phyloP scores from a whole-genome alignment of 179 eudicot genomes.

The Pouteria campechiana region DNA sequence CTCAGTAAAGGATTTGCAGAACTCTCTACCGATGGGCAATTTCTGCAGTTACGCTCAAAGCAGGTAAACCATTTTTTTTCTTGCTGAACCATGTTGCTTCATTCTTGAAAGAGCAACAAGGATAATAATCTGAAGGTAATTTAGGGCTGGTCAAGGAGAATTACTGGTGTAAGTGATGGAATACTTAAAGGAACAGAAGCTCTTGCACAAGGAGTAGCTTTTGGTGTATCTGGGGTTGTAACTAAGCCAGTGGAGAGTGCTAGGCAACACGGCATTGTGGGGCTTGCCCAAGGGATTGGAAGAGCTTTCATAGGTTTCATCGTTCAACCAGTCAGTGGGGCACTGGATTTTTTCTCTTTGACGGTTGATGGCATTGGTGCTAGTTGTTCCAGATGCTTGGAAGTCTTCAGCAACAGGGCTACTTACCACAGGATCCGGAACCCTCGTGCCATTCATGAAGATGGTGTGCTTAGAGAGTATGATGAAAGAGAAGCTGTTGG shows the following conservation, averaged over 20 bases:
- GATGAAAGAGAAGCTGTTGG: constrained; percentile 86
- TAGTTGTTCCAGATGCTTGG: constrained; percentile 91
- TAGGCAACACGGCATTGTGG: constrained; percentile 86
- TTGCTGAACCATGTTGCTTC: background rate
- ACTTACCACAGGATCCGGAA: constrained; percentile 68
- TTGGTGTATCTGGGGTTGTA: constrained; percentile 93
- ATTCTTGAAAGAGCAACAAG: no score
- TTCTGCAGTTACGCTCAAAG: constrained; percentile 86
- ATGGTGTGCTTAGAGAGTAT: constrained; percentile 73
- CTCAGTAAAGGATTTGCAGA: constrained; percentile 97
- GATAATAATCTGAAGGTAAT: no score
- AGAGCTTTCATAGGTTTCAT: constrained; percentile 81
- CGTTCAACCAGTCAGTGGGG: constrained; percentile 98
- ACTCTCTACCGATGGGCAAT: constrained; percentile 98
- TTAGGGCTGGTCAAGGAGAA: constrained; percentile 91
- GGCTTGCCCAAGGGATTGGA: constrained; percentile 97
- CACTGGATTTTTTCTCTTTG: constrained; percentile 89
- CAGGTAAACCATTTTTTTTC: constrained; percentile 39
- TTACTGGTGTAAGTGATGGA: constrained; percentile 97
- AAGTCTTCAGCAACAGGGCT: constrained; percentile 64
- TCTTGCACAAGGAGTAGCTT: constrained; percentile 97
- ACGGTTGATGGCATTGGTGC: constrained; percentile 99
- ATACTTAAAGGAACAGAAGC: constrained; percentile 97
- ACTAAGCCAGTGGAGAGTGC: constrained; percentile 97
- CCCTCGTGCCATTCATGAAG: constrained; percentile 78